Base-by-base conservation (phyloP, 768 basidiomycete genomes). In the Postia placenta region DNA sequence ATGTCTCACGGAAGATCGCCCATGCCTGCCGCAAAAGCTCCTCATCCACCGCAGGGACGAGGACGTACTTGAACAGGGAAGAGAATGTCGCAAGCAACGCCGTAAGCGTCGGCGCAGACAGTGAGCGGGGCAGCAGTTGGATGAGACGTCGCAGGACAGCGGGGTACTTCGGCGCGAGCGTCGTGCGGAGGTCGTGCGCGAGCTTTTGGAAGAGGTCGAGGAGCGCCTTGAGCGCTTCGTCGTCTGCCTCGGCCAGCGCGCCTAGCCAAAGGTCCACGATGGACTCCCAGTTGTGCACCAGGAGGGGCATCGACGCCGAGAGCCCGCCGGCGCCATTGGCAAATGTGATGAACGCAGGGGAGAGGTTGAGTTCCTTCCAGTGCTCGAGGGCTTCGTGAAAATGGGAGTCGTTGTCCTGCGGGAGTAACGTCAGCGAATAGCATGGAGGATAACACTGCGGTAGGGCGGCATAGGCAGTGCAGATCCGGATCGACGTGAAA, bases 121-220 rank as follows among this genome's bases (percentile, higher is more conserved):
- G 78, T 7, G 78, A 69, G 20, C 75, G 75, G 0, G 74, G 72
- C 15, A 91, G 70, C 17, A 85, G 72, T 11, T 64, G 61, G 22
- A 89, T 69, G 1, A 91, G 74, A 11, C 70, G 71, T 24, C 70
- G 60, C 11, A 90, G 67, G 1, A 91, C 56, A 12, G 74, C 64
- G 2, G 68, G 59, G 56, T 87, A 91, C 3, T 74, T 68, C 0
- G 87, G 85, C 0, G 76, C 70, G 15, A 92, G 66, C 0, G 87
- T 88, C 6, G 79, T 80, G n/a, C 88, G 85, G 23, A 92, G 74
- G 64, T 92, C 90, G 52, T 90, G 83, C 1, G 79, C 70, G 48
- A 92, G 67, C 59, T 88, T 87, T 68, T 89, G 85, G 22, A 92
- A 67, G 20, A 92, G 72, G 58, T 91, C 87, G 9, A 92, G 74